Percentiles rank a stretch among this genome's conserved stretches.
phyloP scores from a whole-genome alignment of 2,329 filamentous ascomycete species.

The Colletotrichum sp. region DNA sequence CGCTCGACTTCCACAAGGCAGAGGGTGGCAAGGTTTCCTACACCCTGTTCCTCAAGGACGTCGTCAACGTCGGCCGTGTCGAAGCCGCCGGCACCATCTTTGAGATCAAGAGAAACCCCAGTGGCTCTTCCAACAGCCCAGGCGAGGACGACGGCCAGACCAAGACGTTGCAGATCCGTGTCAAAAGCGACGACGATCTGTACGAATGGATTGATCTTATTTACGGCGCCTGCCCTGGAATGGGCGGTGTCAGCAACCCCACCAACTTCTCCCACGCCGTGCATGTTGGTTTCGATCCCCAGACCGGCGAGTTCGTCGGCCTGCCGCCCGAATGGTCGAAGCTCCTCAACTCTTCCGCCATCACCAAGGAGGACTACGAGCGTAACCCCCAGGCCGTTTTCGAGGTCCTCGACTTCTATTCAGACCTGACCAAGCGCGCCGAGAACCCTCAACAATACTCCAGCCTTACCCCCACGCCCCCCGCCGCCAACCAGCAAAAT shows the following conservation, averaged over 20 bases:
- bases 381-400: constrained; percentile 89
- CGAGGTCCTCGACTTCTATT: constrained; percentile 85
- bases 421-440: constrained; percentile 77
- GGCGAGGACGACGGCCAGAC: constrained; percentile 80
- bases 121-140: constrained; percentile 71
- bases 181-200: constrained; percentile 94
- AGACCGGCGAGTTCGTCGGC: constrained; percentile 93
- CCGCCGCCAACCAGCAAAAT: constrained; percentile 58
- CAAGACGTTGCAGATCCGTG: constrained; percentile 87
- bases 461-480: constrained; percentile 70
- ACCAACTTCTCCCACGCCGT: constrained; percentile 98
- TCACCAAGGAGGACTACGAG: constrained; percentile 98
- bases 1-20: constrained; percentile 92
- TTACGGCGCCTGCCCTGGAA: constrained; percentile 93
- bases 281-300: constrained; percentile 95
- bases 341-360: constrained; percentile 91
- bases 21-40: constrained; percentile 88
- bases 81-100: constrained; percentile 92
- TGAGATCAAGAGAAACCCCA: constrained; percentile 82
- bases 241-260: constrained; percentile 97
- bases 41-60: constrained; percentile 83
- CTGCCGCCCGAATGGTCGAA: constrained; percentile 97
- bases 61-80: constrained; percentile 87
- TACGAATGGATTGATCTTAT: constrained; percentile 99
- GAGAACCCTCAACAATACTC: constrained; percentile 74